These are phyloP conservation scores for Skeletonema costatum DNA, from an alignment of 108 stramenopile genomes.

Conservation along the genomic window DNA sequence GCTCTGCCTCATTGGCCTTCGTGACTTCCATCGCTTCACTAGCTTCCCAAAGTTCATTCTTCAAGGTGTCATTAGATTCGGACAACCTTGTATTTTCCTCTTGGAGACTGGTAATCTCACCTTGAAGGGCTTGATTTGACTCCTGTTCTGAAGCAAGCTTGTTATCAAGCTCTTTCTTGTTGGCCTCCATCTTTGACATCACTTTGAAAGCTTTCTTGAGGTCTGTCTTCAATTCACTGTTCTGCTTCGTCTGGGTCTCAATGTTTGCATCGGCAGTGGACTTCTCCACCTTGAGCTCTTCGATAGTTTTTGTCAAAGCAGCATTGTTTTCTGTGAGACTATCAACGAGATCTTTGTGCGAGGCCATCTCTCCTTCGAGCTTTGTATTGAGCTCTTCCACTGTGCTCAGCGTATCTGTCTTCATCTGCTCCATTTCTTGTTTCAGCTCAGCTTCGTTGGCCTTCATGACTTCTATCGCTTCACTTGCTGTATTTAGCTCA, in stretches of 20 bases:
- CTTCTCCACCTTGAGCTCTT: background rate
- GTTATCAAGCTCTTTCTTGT: background rate
- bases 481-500: no score
- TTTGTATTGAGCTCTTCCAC: background rate
- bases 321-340: background rate
- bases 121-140: background rate
- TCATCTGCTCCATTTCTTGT: no score
- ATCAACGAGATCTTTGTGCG: background rate
- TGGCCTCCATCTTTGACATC: slow-evolving; percentile 3
- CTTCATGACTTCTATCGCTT: no score
- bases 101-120: background rate
- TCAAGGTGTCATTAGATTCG: no score
- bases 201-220: background rate
- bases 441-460: background rate
- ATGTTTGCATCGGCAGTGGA: background rate
- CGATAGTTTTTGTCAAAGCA: background rate
- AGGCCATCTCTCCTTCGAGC: background rate
- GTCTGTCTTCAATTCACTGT: background rate
- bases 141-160: background rate
- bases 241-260: background rate
- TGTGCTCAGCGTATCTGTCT: background rate
- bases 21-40: no score
- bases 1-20: background rate
- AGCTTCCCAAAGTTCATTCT: no score
- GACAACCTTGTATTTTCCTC: no score